Evolutionary conservation across 139 green algal species (phyloP), one percentile per base, ranked within the genome.

Genomic region (Diplosphaera chodatii): DNA sequence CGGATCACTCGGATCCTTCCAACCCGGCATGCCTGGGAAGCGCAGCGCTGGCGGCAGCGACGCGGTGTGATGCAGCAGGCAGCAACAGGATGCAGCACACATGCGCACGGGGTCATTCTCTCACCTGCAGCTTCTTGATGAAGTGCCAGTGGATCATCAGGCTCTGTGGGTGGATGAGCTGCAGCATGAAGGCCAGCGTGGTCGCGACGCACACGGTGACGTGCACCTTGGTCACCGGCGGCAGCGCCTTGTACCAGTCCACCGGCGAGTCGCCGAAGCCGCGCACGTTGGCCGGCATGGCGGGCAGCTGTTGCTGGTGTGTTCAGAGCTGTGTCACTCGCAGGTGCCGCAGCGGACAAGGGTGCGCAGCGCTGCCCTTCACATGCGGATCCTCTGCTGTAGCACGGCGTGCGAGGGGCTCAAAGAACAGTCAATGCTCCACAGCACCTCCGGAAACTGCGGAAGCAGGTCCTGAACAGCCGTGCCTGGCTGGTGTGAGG

Each of bases 181-280:
- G 40, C 18, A 86, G 55, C n/a, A 32, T 64, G 31, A 56, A 33
- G 10, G 62, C 40, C 13, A 32, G 30, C 31, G 65, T 70, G 4
- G 64, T 68, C 21, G 56, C 67, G 8, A 84, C 32, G 32, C 56
- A 79, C 2, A 40, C 67, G 34, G 80, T 86, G 1, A 56, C 79
- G 32, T 66, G 81, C 41, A 62, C 55, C 59, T 74, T 79, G 28
- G 70, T 78, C 37, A 86, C 65, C 20, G 78, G 80, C 22, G 80
- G 80, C 32, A 86, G 76, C 21, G 30, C 69, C 2, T 72, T 74
- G 56, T 84, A 86, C 59, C 75, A 86, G 20, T 74, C 63, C 16
- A 41, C 21, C 10, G 67, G 67, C 15, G 66, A 70, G 22, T 69
- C 63, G 8, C 56, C 67, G 63, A 40, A 64, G 29, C 66, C 66